Percentiles rank a stretch among this genome's conserved stretches.
These are phyloP conservation scores for Microstegium vimineum DNA, from an alignment of 176 grass and related monocot species.

Conservation along the genomic window DNA sequence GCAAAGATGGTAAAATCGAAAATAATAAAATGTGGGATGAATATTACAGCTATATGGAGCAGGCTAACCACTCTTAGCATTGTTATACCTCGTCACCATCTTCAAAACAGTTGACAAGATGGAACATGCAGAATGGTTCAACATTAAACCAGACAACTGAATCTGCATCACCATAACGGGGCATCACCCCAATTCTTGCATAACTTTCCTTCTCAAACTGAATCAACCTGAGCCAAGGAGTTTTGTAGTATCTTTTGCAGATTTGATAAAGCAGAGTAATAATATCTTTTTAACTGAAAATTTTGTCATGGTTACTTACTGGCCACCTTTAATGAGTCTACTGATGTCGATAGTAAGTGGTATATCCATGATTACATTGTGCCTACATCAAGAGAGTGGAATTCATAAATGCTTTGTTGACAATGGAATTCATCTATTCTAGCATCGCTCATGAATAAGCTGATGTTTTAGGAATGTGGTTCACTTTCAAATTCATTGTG, in stretches of 20 bases:
- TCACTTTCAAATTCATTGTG: background rate
- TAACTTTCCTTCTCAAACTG: constrained; percentile 54
- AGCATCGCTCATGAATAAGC: background rate
- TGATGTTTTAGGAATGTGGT: background rate
- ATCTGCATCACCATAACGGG: constrained; percentile 45
- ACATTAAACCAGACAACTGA: constrained; percentile 58
- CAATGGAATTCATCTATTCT: background rate
- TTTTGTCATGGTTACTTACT: constrained; percentile 34
- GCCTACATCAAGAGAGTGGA: constrained; percentile 22
- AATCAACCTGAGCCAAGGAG: constrained; percentile 31
- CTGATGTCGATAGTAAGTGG: constrained; percentile 48
- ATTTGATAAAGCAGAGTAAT: background rate
- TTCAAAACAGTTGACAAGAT: constrained; percentile 53
- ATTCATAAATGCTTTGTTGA: background rate
- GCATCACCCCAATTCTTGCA: constrained; percentile 60
- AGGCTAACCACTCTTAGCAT: background rate
- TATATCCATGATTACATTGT: constrained; percentile 56
- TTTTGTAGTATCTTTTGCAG: background rate
- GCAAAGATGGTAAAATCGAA: background rate
- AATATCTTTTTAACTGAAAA: background rate
- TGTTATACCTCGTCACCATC: constrained; percentile 47
- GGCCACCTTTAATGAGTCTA: constrained; percentile 34
- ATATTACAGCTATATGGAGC: background rate
- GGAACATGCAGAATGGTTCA: constrained; percentile 51
- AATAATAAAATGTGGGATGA: background rate